Evolutionary conservation across 495 filamentous ascomycete genomes (phyloP).

Genomic region (Clavariopsis aquatica): DNA sequence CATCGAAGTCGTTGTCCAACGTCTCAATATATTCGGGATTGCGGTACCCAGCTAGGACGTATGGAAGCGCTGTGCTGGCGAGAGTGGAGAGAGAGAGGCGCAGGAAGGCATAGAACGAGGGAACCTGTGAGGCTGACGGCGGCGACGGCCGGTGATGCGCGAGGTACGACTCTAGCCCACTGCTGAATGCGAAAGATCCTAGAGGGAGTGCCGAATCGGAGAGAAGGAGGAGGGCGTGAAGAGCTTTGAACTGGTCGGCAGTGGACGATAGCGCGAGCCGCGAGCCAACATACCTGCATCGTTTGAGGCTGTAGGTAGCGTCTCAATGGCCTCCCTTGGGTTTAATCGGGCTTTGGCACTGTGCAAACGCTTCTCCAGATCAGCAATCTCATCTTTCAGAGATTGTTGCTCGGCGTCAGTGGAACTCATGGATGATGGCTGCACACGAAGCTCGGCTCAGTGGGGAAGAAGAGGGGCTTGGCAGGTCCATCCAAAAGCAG

Average conservation of each 20-base stretch:
- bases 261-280: neutral
- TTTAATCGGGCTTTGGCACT: slow-evolving; percentile 46
- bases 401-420: slow-evolving; percentile 27
- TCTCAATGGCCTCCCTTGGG: neutral
- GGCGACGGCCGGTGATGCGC: slow-evolving; percentile 64
- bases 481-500: neutral
- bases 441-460: neutral
- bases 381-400: slow-evolving; percentile 55
- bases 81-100: slow-evolving; percentile 74
- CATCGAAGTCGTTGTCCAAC: slow-evolving; percentile 85
- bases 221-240: slow-evolving; percentile 84
- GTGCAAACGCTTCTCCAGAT: slow-evolving; percentile 53
- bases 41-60: slow-evolving; percentile 74
- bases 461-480: neutral
- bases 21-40: slow-evolving; percentile 56
- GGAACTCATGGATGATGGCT: slow-evolving; percentile 26
- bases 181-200: slow-evolving; percentile 95
- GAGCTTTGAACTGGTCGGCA: slow-evolving; percentile 32
- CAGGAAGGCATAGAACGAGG: slow-evolving; percentile 70
- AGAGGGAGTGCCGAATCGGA: slow-evolving; percentile 94
- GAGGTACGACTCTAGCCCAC: slow-evolving; percentile 89
- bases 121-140: slow-evolving; percentile 42
- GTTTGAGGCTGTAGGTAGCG: slow-evolving; percentile 5
- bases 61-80: slow-evolving; percentile 79
- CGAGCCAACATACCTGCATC: slow-evolving; percentile 22